These are phyloP conservation scores for Hydnum rufescens DNA, from an alignment of 768 basidiomycete genomes.

Conservation along the genomic window DNA sequence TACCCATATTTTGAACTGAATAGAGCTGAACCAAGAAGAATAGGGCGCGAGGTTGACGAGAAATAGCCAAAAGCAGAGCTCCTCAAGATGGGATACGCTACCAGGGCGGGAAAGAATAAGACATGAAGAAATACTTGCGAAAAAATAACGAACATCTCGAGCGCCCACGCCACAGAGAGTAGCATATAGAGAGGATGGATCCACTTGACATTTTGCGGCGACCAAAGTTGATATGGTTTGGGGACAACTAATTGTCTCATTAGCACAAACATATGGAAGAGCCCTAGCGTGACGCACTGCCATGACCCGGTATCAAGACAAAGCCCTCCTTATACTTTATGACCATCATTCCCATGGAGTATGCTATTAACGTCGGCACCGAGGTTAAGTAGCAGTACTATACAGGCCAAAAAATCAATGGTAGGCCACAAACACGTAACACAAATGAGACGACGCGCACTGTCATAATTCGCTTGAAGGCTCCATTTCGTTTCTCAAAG, in stretches of 20 bases:
- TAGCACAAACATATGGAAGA: background rate
- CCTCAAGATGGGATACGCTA: conserved; percentile 42
- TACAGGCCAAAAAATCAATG: too few species aligned
- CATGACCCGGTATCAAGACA: conserved; percentile 15
- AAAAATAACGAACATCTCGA: conserved; percentile 63
- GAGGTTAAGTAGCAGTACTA: conserved; percentile 67
- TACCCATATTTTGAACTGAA: conserved; percentile 62
- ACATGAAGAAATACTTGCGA: background rate
- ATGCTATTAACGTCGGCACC: conserved; percentile 46
- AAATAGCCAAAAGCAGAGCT: conserved; percentile 62
- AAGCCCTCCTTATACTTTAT: conserved; percentile 47
- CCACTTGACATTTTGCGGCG: conserved; percentile 25
- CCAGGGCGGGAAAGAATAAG: conserved; percentile 17
- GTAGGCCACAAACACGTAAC: too few species aligned
- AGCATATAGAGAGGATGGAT: conserved; percentile 51
- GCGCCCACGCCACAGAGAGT: conserved; percentile 51
- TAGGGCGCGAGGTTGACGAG: conserved; percentile 27
- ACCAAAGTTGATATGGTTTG: conserved; percentile 34
- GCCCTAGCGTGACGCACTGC: conserved; percentile 8
- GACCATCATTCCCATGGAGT: conserved; percentile 36
- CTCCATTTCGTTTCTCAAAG: too few species aligned
- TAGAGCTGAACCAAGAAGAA: conserved; percentile 59
- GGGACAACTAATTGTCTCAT: background rate
- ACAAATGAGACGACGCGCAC: too few species aligned
- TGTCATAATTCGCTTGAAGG: conserved; percentile 83